phyloP scores from a whole-genome alignment of 139 green algal genomes.

The Chloropicon primus region DNA sequence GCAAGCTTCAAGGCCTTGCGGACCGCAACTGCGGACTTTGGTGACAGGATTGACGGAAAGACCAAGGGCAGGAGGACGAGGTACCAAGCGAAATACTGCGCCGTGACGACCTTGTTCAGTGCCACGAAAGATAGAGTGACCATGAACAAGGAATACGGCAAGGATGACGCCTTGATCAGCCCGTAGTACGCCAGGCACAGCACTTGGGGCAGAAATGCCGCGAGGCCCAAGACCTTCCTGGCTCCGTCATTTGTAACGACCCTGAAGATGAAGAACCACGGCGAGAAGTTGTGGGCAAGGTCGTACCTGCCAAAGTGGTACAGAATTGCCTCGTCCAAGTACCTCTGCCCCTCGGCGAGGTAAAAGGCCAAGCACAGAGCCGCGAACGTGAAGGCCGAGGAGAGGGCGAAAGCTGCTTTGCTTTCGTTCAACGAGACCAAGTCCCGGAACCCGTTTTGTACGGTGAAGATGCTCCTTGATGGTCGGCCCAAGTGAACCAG shows the following conservation, averaged over 20 bases:
- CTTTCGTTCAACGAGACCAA: neutral
- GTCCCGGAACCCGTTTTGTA: neutral
- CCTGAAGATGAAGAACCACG: slow-evolving; percentile 45
- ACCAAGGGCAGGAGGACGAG: neutral
- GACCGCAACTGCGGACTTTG: too few relatives aligned
- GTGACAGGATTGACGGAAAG: neutral
- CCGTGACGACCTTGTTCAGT: neutral
- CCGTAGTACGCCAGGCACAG: neutral
- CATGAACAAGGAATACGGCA: neutral
- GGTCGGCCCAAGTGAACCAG: slow-evolving; percentile 10
- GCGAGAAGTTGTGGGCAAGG: slow-evolving; percentile 86
- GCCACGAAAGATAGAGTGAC: neutral
- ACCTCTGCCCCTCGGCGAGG: slow-evolving; percentile 42
- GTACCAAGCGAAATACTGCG: neutral
- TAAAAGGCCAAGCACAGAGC: slow-evolving; percentile 36
- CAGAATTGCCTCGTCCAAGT: slow-evolving; percentile 67
- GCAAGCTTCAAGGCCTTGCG: neutral
- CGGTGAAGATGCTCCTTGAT: neutral
- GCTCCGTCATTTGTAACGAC: neutral
- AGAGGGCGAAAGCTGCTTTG: neutral
- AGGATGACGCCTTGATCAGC: neutral
- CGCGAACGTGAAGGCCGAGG: slow-evolving; percentile 26
- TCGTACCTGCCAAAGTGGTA: slow-evolving; percentile 66
- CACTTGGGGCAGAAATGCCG: neutral
- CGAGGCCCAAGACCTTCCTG: neutral